Evolutionary conservation across 352 stramenopile genomes (phyloP), one percentile per base, ranked within the genome.

Genomic region (Pythium grandisporangium): DNA sequence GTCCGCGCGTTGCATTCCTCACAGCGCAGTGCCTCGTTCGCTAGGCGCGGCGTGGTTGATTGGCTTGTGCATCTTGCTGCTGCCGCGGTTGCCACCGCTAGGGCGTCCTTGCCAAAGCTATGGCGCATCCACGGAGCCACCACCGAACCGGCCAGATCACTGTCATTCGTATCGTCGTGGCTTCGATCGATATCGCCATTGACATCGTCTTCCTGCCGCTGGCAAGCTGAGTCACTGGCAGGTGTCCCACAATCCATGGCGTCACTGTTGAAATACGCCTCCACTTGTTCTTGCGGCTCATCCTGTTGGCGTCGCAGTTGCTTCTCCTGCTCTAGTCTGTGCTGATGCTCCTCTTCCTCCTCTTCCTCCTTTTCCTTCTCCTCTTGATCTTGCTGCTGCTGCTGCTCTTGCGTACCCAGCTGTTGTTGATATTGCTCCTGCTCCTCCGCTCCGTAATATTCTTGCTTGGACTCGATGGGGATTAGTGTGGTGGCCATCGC

Each of bases 1-100:
- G 0, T 3, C 3, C 61, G 61, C 16, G 48, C 36, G n/a, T 30
- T 44, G 45, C 76, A 89, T 50, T 89, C 76, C 40, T 84, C 70
- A 29, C 76, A 89, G 12, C 27, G 5, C 20, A 38, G 33, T 38
- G 33, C 11, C 23, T 16, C 32, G 32, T 26, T 47, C 46, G n/a
- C 16, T 27, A 38, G 33, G 19, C 33, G 33, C 33, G 33, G 19
- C 19, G 11, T 20, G 33, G 19, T 38, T 38, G 33, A 20, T 16
- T 38, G 13, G 33, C 13, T 11, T 16, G 33, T 38, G 19, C 33
- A 16, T 20, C 33, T 16, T 16, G 33, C 33, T 38, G 13, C 19
- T 38, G 11, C 13, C 33, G 11, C 33, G 19, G 13, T 38, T n/a
- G n/a, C n/a, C n/a, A n/a, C n/a, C n/a, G n/a, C n/a, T 16, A 38